Percentiles rank a stretch among this genome's conserved stretches.
These are phyloP conservation scores for Apiotrichum gamsii DNA, from an alignment of 1,284 basidiomycete species.

Conservation along the genomic window DNA sequence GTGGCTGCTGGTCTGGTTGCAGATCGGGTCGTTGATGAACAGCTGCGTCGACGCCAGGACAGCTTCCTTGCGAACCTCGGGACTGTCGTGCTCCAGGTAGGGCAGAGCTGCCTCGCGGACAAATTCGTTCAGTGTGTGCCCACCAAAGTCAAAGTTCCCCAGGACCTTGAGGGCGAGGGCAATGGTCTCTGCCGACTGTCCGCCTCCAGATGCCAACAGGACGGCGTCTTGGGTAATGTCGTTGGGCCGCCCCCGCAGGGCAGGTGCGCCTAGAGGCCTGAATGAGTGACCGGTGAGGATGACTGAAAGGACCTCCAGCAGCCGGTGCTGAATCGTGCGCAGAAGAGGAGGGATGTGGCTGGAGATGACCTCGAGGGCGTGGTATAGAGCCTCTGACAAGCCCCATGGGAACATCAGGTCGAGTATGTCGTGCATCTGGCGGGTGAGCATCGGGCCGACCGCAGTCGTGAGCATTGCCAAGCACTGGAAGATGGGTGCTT, in stretches of 20 bases:
- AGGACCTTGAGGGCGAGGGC: conserved; percentile 82
- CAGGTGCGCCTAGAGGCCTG: conserved; percentile 69
- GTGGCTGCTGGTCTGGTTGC: conserved; percentile 91
- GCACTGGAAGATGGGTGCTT: conserved; percentile 96
- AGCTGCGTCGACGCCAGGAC: conserved; percentile 87
- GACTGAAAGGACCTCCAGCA: conserved; percentile 73
- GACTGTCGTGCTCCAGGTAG: conserved; percentile 87
- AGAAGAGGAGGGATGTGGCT: conserved; percentile 84
- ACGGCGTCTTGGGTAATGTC: conserved; percentile 56
- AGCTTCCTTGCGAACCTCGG: conserved; percentile 83
- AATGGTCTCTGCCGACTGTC: conserved; percentile 66
- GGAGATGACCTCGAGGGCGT: conserved; percentile 81
- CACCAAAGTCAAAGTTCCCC: conserved; percentile 90
- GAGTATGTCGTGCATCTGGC: conserved; percentile 90
- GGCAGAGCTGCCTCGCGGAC: conserved; percentile 87
- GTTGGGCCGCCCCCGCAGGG: conserved; percentile 36
- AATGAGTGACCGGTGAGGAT: conserved; percentile 78
- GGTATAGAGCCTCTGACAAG: conserved; percentile 78
- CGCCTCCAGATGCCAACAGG: conserved; percentile 39
- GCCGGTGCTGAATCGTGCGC: conserved; percentile 86
- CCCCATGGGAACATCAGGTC: conserved; percentile 96
- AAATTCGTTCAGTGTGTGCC: conserved; percentile 93
- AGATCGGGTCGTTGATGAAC: conserved; percentile 93
- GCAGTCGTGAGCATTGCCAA: conserved; percentile 92
- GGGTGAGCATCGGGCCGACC: conserved; percentile 92